Conservation (phyloP, 2,329 filamentous ascomycete species). For the Colletotrichum euphorbiae region DNA sequence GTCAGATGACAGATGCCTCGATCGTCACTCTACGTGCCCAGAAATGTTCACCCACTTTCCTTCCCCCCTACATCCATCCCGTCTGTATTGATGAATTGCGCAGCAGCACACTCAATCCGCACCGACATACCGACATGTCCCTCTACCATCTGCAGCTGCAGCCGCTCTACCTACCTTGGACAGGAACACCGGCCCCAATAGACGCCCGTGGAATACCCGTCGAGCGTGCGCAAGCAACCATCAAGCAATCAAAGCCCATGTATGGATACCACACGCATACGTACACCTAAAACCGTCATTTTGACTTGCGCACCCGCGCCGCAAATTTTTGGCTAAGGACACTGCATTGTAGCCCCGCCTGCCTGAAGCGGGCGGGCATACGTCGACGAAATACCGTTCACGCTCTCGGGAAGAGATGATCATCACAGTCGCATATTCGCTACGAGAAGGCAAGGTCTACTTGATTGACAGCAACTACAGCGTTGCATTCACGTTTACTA, state of each 20-base stretch:
- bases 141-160: background rate
- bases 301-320: background rate
- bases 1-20: background rate
- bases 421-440: background rate
- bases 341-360: background rate
- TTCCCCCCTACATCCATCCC: constrained; percentile 7
- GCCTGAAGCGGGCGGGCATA: background rate
- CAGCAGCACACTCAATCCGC: too few species aligned
- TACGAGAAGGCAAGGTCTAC: background rate
- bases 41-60: constrained; percentile 23
- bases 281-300: too few species aligned
- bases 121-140: background rate
- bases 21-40: constrained; percentile 3
- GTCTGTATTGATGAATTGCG: too few species aligned
- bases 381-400: background rate
- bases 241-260: background rate
- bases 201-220: constrained; percentile 11
- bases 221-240: constrained; percentile 9
- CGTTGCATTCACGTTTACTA: background rate
- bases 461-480: background rate
- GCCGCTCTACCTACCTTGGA: background rate
- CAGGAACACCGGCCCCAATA: background rate
- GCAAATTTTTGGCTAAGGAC: background rate
- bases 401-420: background rate
- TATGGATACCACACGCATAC: background rate